Base-by-base conservation (phyloP, 805 yeast species). In the Wickerhamiella kurtzmanii region DNA sequence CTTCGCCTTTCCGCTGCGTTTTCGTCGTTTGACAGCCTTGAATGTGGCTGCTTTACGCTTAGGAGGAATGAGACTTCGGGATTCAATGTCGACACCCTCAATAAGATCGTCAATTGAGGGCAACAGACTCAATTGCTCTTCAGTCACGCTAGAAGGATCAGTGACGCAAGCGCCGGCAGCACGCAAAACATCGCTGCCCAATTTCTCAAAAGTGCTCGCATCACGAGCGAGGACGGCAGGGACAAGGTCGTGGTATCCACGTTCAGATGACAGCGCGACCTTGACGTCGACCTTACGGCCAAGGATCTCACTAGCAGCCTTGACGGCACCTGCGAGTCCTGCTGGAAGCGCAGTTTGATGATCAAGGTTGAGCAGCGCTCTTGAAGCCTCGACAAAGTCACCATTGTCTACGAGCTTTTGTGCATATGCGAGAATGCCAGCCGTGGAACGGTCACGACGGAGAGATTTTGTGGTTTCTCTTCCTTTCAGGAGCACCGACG, bases 311-410 rank as follows among this genome's bases (percentile, higher is more conserved):
- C 8, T 17, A 6, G 79, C 56, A 13, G 74, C 65, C 8, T 73
- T 64, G 22, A 78, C 60, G 3, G 72, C 62, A 22, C 77, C 75
- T 37, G 73, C 65, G 41, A 80, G 58, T 3, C 75, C 74, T 2
- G 47, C 37, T 3, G 43, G 32, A 35, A 45, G 28, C 22, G 16
- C 4, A 5, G 11, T 15, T 9, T 15, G 15, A 5, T 9, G 8
- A 17, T 15, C 25, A 17, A 15, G 41, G 22, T 21, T 38, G 5
- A 18, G 22, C 22, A 38, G 9, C 11, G 18, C 15, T 8, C 41
- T 6, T 6, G 47, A 39, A 2, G 47, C 47, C 2, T 22, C 47
- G 22, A 19, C 25, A 19, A 35, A 5, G 9, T 38, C 41, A 8
- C 22, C 41, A 18, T 13, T 19, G 25, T 38, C 22, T 8, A 16